Evolutionary conservation across 805 yeast species (phyloP).

Genomic region (Kazachstania taianensis): DNA sequence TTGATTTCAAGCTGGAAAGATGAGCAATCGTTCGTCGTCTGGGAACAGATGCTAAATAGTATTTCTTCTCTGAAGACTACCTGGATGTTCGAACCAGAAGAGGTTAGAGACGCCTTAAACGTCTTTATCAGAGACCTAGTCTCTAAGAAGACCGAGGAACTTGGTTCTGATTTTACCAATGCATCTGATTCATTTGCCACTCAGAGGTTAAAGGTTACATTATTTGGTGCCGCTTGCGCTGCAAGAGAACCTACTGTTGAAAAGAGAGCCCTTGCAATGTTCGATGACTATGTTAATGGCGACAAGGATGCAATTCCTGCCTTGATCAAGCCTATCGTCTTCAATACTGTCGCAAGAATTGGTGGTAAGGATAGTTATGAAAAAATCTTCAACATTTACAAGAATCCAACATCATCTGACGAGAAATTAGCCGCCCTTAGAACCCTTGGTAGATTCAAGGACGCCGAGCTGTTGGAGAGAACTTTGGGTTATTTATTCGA

Average conservation of each 20-base stretch:
- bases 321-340: slow-evolving; percentile 56
- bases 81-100: slow-evolving; percentile 43
- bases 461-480: slow-evolving; percentile 41
- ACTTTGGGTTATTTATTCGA: slow-evolving; percentile 47
- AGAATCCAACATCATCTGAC: slow-evolving; percentile 47
- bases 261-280: slow-evolving; percentile 38
- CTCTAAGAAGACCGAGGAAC: slow-evolving; percentile 38
- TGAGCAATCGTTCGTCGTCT: slow-evolving; percentile 53
- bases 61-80: slow-evolving; percentile 41
- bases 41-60: slow-evolving; percentile 48
- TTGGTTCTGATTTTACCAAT: slow-evolving; percentile 56
- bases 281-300: slow-evolving; percentile 46
- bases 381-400: slow-evolving; percentile 47
- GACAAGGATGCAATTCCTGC: slow-evolving; percentile 62
- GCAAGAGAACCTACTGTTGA: slow-evolving; percentile 40
- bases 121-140: slow-evolving; percentile 46
- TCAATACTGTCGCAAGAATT: slow-evolving; percentile 48
- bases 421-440: slow-evolving; percentile 62
- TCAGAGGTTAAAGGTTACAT: slow-evolving; percentile 55
- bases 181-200: slow-evolving; percentile 45
- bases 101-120: slow-evolving; percentile 38
- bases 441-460: slow-evolving; percentile 53
- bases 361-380: slow-evolving; percentile 59
- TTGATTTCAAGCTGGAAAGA: slow-evolving; percentile 52
- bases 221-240: slow-evolving; percentile 50